Evolutionary conservation across 495 filamentous ascomycete genomes (phyloP).

Genomic region (Astrothelium macrocarpum): DNA sequence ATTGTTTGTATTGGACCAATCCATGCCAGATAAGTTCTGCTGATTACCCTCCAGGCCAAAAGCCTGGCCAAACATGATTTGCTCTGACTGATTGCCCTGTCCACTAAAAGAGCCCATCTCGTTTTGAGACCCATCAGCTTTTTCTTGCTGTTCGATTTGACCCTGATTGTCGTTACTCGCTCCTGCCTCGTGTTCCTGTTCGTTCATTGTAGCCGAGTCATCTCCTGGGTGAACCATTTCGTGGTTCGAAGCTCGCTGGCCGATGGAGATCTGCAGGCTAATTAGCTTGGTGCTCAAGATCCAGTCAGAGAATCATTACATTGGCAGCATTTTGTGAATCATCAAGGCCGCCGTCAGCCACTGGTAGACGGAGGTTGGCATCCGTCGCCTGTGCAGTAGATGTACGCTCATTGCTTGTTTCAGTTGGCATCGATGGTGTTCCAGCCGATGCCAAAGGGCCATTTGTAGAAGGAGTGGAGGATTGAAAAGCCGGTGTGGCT

Average conservation of each 20-base stretch:
- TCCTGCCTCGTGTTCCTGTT: conserved; percentile 5
- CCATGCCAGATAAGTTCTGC: conserved; percentile 54
- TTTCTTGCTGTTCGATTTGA: neutral
- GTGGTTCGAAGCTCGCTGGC: neutral
- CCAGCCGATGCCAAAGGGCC: conserved; percentile 6
- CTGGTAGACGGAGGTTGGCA: no score
- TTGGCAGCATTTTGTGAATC: neutral
- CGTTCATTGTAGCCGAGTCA: neutral
- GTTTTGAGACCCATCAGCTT: conserved; percentile 10
- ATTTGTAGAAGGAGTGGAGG: conserved; percentile 13
- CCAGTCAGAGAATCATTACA: neutral
- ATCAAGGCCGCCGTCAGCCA: neutral
- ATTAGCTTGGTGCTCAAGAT: neutral
- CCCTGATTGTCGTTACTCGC: conserved; percentile 6
- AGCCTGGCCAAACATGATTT: conserved; percentile 27
- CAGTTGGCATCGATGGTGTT: conserved; percentile 14
- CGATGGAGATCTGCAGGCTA: neutral
- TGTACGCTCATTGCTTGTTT: conserved; percentile 14
- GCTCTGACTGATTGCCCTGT: conserved; percentile 17
- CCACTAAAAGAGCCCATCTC: conserved; percentile 15
- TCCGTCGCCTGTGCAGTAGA: neutral
- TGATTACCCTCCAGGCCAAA: conserved; percentile 42
- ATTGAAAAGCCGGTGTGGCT: conserved; percentile 30
- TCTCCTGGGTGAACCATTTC: neutral
- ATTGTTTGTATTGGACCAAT: conserved; percentile 50